Evolutionary conservation across 1,139 yeast species (phyloP), one percentile per base, ranked within the genome.

Genomic region (Geotrichum reessii): DNA sequence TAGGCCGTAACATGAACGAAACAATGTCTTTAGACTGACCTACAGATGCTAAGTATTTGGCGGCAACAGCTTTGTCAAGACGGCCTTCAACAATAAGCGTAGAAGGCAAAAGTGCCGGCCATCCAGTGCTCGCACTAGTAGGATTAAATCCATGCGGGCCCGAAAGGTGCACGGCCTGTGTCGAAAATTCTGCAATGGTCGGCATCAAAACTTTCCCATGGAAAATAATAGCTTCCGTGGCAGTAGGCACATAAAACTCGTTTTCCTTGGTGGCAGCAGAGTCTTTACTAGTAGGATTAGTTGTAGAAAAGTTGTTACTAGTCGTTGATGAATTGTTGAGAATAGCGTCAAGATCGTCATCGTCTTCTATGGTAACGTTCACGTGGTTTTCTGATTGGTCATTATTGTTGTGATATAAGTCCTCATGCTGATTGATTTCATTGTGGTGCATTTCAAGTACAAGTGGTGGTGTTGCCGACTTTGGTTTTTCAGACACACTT

Each of bases 71-170:
- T 8, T 77, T 71, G 66, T 81, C 84, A 54, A 87, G 74, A 58
- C 89, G 76, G 1, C 95, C 95, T 63, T 84, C 86, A 50, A 87
- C 75, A 46, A 75, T 76, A 60, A 85, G 74, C 17, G 67, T 67
- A 21, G 72, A 50, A 71, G 74, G 65, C 69, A 72, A 58, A 63
- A 75, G 63, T 62, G 65, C 66, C 64, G 63, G 61, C 73, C 73
- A 70, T 2, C n/a, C 49, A 1, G 54, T 2, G 46, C 17, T 24
- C 37, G 66, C 42, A n/a, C 52, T 44, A 12, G 55, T 51, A 2
- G 65, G 65, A 28, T 63, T 63, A 48, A 67, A 65, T 12, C 56
- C 60, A 37, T 40, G n/a, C 48, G 75, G 73, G 6, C 80, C 76
- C 14, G 81, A 75, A 49, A 79, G 71, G 64, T 79, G 83, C 27